Percentiles rank a stretch among this genome's conserved stretches.
Conservation (phyloP, 2,329 filamentous ascomycete genomes). For the Clarireedia hainanense region DNA sequence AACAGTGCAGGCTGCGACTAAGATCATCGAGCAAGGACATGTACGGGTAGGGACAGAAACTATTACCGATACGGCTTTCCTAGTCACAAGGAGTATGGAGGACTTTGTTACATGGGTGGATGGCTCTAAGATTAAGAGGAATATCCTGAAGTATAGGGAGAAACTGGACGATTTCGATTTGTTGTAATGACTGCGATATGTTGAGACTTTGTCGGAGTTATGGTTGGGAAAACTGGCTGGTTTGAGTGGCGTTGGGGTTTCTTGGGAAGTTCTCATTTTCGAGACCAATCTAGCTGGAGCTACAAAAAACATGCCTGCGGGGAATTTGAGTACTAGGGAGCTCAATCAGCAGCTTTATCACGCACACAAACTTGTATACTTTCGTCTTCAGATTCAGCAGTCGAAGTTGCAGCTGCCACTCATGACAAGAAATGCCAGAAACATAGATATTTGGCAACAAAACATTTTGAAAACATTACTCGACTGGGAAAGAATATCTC, state of each 20-base stretch:
- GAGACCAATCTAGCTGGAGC: background rate
- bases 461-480: too few relatives aligned
- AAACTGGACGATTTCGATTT: constrained; percentile 95
- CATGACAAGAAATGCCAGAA: too few relatives aligned
- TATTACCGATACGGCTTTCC: constrained; percentile 79
- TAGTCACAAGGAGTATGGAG: constrained; percentile 85
- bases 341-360: too few relatives aligned
- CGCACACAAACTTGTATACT: too few relatives aligned
- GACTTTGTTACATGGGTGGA: constrained; percentile 97
- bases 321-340: too few relatives aligned
- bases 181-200: constrained; percentile 41
- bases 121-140: constrained; percentile 93
- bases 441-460: too few relatives aligned
- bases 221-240: constrained; percentile 6
- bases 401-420: too few relatives aligned
- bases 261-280: background rate
- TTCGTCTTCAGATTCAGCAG: too few relatives aligned
- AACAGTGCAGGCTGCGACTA: constrained; percentile 74
- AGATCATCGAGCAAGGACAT: constrained; percentile 90
- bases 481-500: too few relatives aligned
- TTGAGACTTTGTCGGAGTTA: background rate
- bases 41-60: constrained; percentile 87
- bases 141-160: constrained; percentile 90
- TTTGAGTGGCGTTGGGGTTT: background rate
- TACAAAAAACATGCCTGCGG: too few relatives aligned